Evolutionary conservation across 208 protist species (phyloP).

Genomic region (Leishmania mexicana): DNA sequence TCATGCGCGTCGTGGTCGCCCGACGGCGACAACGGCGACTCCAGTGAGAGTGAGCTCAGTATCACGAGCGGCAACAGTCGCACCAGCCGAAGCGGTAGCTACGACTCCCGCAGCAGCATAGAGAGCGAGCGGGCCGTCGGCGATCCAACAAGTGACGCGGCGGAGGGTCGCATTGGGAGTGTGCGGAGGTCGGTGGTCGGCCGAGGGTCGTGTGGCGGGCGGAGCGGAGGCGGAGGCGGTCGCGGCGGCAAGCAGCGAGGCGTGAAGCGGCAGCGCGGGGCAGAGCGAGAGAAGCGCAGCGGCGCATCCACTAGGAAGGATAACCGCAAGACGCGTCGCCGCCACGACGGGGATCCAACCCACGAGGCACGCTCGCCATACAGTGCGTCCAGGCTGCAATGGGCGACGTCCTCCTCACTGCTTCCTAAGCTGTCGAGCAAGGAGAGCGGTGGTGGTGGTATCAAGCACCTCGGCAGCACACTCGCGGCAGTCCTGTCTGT

Average conservation of each 20-base stretch:
- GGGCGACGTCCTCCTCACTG: slow-evolving; percentile 19
- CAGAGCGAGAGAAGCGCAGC: neutral
- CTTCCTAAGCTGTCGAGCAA: slow-evolving; percentile 4
- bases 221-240: neutral
- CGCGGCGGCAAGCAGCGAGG: neutral
- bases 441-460: neutral
- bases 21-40: neutral
- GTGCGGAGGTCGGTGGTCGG: neutral
- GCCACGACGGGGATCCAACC: neutral
- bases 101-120: neutral
- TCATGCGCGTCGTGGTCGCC: neutral
- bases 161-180: neutral
- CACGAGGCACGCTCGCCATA: neutral
- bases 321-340: neutral
- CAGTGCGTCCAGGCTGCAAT: neutral
- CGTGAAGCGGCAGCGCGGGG: neutral
- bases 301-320: neutral
- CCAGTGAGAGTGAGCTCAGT: neutral
- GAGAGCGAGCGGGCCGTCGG: neutral
- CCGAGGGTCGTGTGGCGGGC: neutral
- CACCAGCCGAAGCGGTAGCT: neutral
- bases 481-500: neutral
- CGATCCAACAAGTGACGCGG: neutral
- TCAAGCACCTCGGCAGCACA: slow-evolving; percentile 5
- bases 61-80: neutral